These are phyloP conservation scores for Aspergillus heteromorphus DNA, from an alignment of 495 filamentous ascomycete genomes.

Conservation along the genomic window DNA sequence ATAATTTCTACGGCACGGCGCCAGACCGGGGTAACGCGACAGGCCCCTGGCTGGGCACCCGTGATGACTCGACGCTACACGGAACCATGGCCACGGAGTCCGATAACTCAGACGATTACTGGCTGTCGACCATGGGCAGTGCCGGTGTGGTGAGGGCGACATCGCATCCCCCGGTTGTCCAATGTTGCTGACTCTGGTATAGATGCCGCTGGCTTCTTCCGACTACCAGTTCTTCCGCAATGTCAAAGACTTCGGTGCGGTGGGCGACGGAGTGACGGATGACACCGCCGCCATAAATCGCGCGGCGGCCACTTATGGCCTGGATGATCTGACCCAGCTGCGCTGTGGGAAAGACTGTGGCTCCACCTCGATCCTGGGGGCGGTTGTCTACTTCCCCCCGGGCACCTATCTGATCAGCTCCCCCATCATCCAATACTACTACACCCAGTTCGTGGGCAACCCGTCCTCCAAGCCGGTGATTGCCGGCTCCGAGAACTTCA, in stretches of 20 bases:
- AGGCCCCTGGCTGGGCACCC: neutral
- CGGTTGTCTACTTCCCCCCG: constrained; percentile 11
- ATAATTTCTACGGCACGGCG: neutral
- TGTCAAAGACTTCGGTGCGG: neutral
- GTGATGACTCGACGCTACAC: neutral
- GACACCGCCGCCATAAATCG: neutral
- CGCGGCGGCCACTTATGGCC: neutral
- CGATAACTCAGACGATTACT: neutral
- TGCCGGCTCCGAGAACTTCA: constrained; percentile 15
- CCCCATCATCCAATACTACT: constrained; percentile 24
- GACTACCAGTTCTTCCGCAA: constrained; percentile 5
- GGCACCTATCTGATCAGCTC: constrained; percentile 25
- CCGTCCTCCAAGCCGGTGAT: constrained; percentile 12
- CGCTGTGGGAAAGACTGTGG: neutral
- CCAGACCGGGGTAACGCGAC: neutral
- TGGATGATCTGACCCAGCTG: neutral
- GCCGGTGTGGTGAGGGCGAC: neutral
- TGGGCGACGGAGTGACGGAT: neutral
- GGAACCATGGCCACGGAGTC: neutral
- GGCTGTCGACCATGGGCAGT: neutral
- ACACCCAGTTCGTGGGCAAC: constrained; percentile 28
- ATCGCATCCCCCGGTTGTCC: neutral
- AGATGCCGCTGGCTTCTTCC: neutral
- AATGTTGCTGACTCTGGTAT: neutral
- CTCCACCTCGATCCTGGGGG: neutral